Conservation (phyloP, 2,329 filamentous ascomycete genomes). For the Calonectria pauciramosa region DNA sequence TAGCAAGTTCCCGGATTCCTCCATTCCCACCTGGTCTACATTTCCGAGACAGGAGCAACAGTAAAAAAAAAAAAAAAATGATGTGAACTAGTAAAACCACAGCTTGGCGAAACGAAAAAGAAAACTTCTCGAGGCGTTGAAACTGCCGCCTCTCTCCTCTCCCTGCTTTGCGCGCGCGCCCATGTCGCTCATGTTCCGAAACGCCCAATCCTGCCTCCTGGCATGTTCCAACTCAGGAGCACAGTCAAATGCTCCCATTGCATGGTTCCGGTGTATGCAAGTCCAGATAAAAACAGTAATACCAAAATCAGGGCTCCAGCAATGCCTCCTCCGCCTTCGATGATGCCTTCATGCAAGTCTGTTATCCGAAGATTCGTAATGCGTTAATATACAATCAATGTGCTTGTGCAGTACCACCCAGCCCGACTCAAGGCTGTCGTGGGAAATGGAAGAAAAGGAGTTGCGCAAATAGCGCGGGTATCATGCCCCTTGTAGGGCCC, state of each 20-base stretch:
- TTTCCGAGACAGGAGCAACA: constrained; percentile 25
- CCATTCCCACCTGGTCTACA: constrained; percentile 33
- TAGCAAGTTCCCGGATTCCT: constrained; percentile 24
- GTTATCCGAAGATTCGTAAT: constrained; percentile 41
- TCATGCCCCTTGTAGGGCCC: constrained; percentile 46
- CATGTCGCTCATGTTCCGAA: constrained; percentile 19
- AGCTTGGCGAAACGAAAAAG: not conserved
- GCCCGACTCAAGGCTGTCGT: constrained; percentile 21
- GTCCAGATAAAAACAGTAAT: constrained; percentile 27
- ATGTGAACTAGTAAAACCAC: constrained; percentile 32
- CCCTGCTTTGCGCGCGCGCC: constrained; percentile 5
- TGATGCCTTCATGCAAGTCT: constrained; percentile 36
- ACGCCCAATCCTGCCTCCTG: constrained; percentile 38
- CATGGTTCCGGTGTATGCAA: constrained; percentile 26
- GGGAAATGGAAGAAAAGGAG: constrained; percentile 30
- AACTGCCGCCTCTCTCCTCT: not conserved
- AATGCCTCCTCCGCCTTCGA: constrained; percentile 36
- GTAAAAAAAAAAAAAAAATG: constrained; percentile 10
- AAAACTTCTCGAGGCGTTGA: not conserved
- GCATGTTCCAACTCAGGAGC: constrained; percentile 11
- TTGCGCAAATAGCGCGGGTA: constrained; percentile 47
- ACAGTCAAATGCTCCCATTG: constrained; percentile 11
- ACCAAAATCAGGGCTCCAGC: constrained; percentile 40
- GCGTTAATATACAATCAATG: constrained; percentile 45
- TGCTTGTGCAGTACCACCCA: constrained; percentile 31